Evolutionary conservation across 257 asterid genomes (phyloP).

Genomic region (Solanum pinnatisectum): DNA sequence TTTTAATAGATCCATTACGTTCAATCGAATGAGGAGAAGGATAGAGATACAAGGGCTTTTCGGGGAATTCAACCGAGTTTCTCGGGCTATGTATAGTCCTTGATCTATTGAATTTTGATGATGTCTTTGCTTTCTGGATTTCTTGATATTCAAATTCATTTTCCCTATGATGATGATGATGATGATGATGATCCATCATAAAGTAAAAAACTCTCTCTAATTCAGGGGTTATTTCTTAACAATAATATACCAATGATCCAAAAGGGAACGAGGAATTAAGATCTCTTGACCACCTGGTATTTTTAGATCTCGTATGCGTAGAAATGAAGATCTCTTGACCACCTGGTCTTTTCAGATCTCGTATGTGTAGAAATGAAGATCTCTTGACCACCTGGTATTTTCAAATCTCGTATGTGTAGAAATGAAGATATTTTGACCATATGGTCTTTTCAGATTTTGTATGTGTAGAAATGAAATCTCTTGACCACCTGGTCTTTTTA

Average conservation of each 20-base stretch:
- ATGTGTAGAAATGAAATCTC: background rate
- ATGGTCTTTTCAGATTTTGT: background rate
- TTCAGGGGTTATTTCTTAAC: background rate
- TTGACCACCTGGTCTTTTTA: background rate
- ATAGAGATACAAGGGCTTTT: slow-evolving; percentile 21
- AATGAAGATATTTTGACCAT: background rate
- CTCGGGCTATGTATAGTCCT: slow-evolving; percentile 24
- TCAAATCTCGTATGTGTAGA: background rate
- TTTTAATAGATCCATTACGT: slow-evolving; percentile 54
- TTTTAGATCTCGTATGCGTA: background rate
- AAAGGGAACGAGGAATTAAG: background rate
- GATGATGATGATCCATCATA: slow-evolving; percentile 20
- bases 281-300: background rate
- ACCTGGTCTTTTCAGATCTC: background rate
- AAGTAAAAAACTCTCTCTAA: background rate
- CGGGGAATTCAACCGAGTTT: slow-evolving; percentile 11
- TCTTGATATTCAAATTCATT: slow-evolving; percentile 23
- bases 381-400: background rate
- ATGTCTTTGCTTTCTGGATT: slow-evolving; percentile 5
- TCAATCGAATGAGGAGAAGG: slow-evolving; percentile 29
- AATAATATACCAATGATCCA: background rate
- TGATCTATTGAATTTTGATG: slow-evolving; percentile 52
- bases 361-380: background rate
- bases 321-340: background rate
- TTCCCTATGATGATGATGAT: slow-evolving; percentile 17